These are phyloP conservation scores for Dysphania ambrosioides DNA, from an alignment of 148 eudicot genomes.

Conservation along the genomic window DNA sequence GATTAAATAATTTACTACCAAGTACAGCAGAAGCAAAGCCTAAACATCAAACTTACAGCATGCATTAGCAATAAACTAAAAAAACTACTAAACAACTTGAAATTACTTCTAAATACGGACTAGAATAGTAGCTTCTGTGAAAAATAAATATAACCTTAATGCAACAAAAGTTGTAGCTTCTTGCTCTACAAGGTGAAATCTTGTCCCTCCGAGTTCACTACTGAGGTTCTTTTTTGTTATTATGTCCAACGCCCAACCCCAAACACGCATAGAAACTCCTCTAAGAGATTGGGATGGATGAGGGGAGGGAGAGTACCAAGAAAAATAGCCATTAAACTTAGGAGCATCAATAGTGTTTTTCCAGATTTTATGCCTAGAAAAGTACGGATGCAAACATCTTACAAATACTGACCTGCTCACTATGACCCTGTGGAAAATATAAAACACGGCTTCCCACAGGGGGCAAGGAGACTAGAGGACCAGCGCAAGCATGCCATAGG, in stretches of 20 bases:
- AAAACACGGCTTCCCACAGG: conserved; percentile 37
- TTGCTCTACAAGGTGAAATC: background rate
- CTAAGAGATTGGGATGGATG: too few relatives aligned
- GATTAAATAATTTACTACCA: background rate
- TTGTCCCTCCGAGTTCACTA: too few relatives aligned
- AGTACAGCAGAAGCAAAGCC: background rate
- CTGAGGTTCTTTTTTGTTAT: too few relatives aligned
- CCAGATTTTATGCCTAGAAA: background rate
- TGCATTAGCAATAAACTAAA: background rate
- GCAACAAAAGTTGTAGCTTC: background rate
- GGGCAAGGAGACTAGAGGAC: conserved; percentile 37
- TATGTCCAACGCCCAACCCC: too few relatives aligned
- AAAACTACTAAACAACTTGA: background rate
- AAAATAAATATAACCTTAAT: background rate
- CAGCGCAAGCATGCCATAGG: conserved; percentile 42
- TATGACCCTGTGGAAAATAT: conserved; percentile 40
- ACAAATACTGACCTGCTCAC: conserved; percentile 36
- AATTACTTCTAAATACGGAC: too few relatives aligned
- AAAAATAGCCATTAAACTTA: background rate
- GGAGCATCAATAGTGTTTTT: background rate
- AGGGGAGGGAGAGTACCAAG: too few relatives aligned
- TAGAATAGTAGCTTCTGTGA: background rate
- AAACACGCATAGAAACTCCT: too few relatives aligned
- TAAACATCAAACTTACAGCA: conserved; percentile 4
- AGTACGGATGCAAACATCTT: background rate